Evolutionary conservation across 2,329 filamentous ascomycete species (phyloP).

Genomic region (Ophiosphaerella herpotricha): DNA sequence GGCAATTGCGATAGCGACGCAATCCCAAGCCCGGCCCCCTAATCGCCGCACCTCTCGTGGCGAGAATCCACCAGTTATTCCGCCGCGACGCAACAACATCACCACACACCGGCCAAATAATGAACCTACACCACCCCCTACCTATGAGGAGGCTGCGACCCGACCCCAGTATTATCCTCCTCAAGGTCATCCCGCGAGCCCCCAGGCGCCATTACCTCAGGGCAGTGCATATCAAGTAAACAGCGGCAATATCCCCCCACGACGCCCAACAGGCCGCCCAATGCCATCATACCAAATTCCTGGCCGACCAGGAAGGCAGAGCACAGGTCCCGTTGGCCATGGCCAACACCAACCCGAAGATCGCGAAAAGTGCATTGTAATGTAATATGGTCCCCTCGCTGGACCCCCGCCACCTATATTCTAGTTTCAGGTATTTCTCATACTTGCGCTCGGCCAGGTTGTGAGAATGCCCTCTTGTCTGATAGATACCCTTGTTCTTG

Average conservation of each 20-base stretch:
- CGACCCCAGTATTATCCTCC: slow-evolving; percentile 61
- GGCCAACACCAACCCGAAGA: slow-evolving; percentile 17
- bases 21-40: slow-evolving; percentile 25
- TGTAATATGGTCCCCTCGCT: slow-evolving; percentile 20
- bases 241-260: slow-evolving; percentile 10
- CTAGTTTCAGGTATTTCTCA: no score
- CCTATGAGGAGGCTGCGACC: slow-evolving; percentile 67
- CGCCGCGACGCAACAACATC: slow-evolving; percentile 48
- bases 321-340: slow-evolving; percentile 25
- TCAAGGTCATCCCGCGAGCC: slow-evolving; percentile 49
- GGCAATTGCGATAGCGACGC: slow-evolving; percentile 67
- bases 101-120: slow-evolving; percentile 43
- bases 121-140: slow-evolving; percentile 64
- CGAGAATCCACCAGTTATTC: slow-evolving; percentile 52
- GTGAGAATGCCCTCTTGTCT: no score
- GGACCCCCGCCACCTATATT: no score
- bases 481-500: no score
- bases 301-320: slow-evolving; percentile 29
- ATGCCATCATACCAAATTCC: slow-evolving; percentile 2
- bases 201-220: slow-evolving; percentile 34
- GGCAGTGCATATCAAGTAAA: slow-evolving; percentile 34
- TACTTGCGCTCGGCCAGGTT: no score
- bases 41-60: slow-evolving; percentile 34
- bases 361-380: slow-evolving; percentile 41
- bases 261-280: slow-evolving; percentile 20